Conservation (phyloP, 2,329 filamentous ascomycete genomes). For the Ceratocystis diversiconidia region DNA sequence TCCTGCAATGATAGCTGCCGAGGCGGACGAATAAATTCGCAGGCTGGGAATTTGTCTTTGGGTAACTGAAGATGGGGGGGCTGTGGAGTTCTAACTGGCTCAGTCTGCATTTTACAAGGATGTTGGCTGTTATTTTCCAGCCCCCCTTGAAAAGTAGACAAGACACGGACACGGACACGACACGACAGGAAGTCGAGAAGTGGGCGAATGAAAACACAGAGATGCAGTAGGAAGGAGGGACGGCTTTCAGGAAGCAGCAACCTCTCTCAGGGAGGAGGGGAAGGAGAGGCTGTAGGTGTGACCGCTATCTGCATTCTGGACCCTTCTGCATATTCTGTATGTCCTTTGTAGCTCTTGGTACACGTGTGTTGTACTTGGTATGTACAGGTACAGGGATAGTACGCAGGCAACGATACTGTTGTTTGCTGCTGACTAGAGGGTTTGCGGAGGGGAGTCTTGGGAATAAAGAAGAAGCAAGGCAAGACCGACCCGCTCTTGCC, state of each 20-base stretch:
- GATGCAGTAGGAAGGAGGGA: not conserved
- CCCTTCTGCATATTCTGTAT: not conserved
- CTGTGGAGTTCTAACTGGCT: not conserved
- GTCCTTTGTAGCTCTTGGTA: not conserved
- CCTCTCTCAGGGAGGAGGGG: not conserved
- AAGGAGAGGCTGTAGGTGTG: not conserved
- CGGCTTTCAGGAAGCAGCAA: not conserved
- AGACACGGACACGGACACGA: not conserved
- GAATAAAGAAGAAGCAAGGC: not conserved
- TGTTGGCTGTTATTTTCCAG: not conserved
- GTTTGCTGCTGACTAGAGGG: not conserved
- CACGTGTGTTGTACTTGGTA: not conserved
- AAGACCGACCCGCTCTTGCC: not conserved
- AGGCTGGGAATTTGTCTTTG: not conserved
- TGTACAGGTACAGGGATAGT: constrained; percentile 3
- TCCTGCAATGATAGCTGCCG: not conserved
- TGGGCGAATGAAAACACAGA: constrained; percentile 5
- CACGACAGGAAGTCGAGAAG: not conserved
- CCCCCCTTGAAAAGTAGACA: not conserved
- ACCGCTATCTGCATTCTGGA: not conserved
- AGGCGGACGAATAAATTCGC: not conserved
- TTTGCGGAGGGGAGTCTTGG: no score
- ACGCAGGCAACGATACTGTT: not conserved
- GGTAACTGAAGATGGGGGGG: not conserved
- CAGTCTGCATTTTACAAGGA: constrained; percentile 2